Evolutionary conservation across 345 rosid genomes (phyloP).

Genomic region (Arabidopsis thaliana): DNA sequence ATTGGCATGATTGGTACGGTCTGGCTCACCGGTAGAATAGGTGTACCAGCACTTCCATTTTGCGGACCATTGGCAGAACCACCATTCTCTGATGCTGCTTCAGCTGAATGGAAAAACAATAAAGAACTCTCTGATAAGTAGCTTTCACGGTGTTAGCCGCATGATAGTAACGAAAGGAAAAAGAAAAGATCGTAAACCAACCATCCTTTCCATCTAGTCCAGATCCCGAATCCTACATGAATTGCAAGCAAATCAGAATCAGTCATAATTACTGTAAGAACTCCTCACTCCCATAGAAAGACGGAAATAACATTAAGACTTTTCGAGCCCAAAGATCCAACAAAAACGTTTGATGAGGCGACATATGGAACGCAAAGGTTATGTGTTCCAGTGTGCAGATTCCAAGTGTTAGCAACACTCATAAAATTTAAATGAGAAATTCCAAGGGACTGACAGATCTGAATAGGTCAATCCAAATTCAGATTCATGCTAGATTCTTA

Average conservation of each 20-base stretch:
- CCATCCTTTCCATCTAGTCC: constrained; percentile 78
- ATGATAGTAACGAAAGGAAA: constrained; percentile 1
- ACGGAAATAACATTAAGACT: background rate
- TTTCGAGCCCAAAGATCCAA: background rate
- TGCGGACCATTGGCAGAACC: constrained; percentile 64
- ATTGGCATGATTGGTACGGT: constrained; percentile 67
- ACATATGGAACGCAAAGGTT: background rate
- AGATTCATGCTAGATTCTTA: constrained; percentile 28
- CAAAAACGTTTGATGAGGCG: background rate
- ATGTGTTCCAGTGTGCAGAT: constrained; percentile 1
- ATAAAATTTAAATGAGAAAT: background rate
- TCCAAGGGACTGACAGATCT: constrained; percentile 1
- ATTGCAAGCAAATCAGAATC: constrained; percentile 24
- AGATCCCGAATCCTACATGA: constrained; percentile 67
- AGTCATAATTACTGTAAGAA: background rate
- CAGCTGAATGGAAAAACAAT: constrained; percentile 50
- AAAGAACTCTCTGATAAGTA: constrained; percentile 32
- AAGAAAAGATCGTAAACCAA: constrained; percentile 40
- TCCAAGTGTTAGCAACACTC: constrained; percentile 2
- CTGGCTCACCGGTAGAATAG: constrained; percentile 56
- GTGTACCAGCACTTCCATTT: constrained; percentile 65
- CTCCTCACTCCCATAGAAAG: background rate
- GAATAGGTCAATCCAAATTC: constrained; percentile 10
- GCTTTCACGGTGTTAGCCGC: constrained; percentile 21
- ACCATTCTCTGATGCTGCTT: constrained; percentile 78